Evolutionary conservation across 768 basidiomycete genomes (phyloP).

Genomic region (Baorangia bicolor): DNA sequence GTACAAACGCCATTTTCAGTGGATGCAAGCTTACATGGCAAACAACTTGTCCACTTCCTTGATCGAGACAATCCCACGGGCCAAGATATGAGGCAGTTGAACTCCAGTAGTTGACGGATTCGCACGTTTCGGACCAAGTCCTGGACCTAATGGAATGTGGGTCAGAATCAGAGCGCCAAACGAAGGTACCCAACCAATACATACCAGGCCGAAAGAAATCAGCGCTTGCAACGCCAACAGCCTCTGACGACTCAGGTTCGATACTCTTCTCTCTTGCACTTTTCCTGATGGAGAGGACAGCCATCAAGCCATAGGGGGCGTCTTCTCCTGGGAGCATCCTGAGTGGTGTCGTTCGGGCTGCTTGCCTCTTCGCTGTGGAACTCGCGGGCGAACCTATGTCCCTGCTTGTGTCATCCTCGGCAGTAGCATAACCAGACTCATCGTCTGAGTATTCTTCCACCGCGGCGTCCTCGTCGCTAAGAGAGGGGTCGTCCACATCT

Average conservation of each 20-base stretch:
- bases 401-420: slow-evolving; percentile 23
- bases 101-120: slow-evolving; percentile 42
- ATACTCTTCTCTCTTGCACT: slow-evolving; percentile 40
- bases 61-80: slow-evolving; percentile 59
- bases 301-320: slow-evolving; percentile 74
- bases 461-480: slow-evolving; percentile 40
- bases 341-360: slow-evolving; percentile 40
- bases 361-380: slow-evolving; percentile 40
- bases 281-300: slow-evolving; percentile 55
- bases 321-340: slow-evolving; percentile 61
- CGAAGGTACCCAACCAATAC: slow-evolving; percentile 20
- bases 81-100: slow-evolving; percentile 63
- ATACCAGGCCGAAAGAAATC: slow-evolving; percentile 67
- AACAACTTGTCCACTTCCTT: slow-evolving; percentile 72
- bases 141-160: slow-evolving; percentile 36
- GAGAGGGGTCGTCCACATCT: slow-evolving; percentile 42
- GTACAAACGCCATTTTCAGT: not conserved
- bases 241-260: slow-evolving; percentile 45
- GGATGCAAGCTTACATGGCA: slow-evolving; percentile 49
- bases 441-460: slow-evolving; percentile 37
- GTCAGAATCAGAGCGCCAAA: not conserved
- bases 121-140: slow-evolving; percentile 40
- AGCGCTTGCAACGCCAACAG: slow-evolving; percentile 63
- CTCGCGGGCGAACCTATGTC: slow-evolving; percentile 32
- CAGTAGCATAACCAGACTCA: slow-evolving; percentile 30